phyloP scores from a whole-genome alignment of 2,329 filamentous ascomycete species.

The Lecanicillium sp. region DNA sequence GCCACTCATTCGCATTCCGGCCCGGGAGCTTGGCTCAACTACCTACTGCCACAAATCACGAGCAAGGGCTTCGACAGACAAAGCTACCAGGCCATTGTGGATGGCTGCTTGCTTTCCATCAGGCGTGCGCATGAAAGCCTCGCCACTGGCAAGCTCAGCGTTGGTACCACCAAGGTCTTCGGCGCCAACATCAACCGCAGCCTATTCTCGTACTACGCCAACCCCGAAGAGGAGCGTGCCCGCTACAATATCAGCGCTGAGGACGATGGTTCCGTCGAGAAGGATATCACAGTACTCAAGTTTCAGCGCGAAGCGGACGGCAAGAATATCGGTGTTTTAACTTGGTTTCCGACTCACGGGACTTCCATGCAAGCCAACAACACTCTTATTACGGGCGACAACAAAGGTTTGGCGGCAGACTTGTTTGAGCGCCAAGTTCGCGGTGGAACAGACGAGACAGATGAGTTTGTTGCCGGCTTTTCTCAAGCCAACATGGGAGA shows the following conservation, averaged over 20 bases:
- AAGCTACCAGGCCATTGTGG: slow-evolving; percentile 80
- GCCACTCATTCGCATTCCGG: slow-evolving; percentile 89
- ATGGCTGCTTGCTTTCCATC: slow-evolving; percentile 75
- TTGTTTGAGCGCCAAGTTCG: slow-evolving; percentile 70
- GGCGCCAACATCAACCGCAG: slow-evolving; percentile 80
- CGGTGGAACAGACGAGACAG: slow-evolving; percentile 47
- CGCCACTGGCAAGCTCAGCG: slow-evolving; percentile 56
- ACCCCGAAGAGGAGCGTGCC: slow-evolving; percentile 65
- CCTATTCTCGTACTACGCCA: slow-evolving; percentile 76
- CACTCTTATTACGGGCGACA: slow-evolving; percentile 81
- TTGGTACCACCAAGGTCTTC: slow-evolving; percentile 54
- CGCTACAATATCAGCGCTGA: slow-evolving; percentile 46
- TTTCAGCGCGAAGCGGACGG: slow-evolving; percentile 66
- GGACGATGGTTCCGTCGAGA: slow-evolving; percentile 53
- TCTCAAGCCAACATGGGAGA: slow-evolving; percentile 89
- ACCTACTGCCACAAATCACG: slow-evolving; percentile 82
- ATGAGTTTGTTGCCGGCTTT: slow-evolving; percentile 79
- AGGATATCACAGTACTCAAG: slow-evolving; percentile 69
- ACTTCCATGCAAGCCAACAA: slow-evolving; percentile 89
- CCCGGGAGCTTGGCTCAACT: slow-evolving; percentile 88
- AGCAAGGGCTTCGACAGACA: slow-evolving; percentile 80
- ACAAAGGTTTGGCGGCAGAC: slow-evolving; percentile 84
- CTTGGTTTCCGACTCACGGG: slow-evolving; percentile 87
- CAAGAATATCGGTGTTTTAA: slow-evolving; percentile 72
- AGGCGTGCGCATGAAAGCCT: slow-evolving; percentile 62